These are phyloP conservation scores for Polytrichum commune DNA, from an alignment of 225 moss, liverwort and hornwort genomes.

Conservation along the genomic window DNA sequence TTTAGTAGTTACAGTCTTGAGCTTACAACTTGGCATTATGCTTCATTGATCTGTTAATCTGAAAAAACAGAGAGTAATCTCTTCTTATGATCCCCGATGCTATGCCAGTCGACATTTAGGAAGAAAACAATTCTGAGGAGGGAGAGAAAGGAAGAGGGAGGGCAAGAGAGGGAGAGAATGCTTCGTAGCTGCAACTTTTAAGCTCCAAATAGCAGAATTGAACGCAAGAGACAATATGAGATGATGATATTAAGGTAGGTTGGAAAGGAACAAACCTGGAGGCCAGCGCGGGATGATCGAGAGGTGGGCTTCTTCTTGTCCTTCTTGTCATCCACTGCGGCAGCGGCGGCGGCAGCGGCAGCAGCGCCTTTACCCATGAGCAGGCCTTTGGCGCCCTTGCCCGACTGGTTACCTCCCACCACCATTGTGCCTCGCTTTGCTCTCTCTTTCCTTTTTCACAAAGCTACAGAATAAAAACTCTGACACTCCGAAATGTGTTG, in stretches of 20 bases:
- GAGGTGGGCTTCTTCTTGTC: conserved; percentile 98
- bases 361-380: conserved; percentile 39
- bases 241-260: neutral
- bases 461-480: neutral
- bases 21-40: no score
- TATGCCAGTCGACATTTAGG: no score
- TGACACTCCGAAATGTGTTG: no score
- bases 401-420: conserved; percentile 61
- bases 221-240: no score
- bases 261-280: conserved; percentile 28
- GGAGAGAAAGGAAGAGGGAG: neutral
- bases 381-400: conserved; percentile 58
- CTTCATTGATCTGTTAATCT: no score
- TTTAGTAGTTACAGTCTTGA: no score
- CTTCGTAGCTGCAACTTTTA: neutral
- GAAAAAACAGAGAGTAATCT: no score
- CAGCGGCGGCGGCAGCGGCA: conserved; percentile 32
- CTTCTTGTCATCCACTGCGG: conserved; percentile 73
- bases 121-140: neutral
- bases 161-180: neutral
- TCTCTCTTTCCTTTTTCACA: neutral
- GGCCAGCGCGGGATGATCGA: conserved; percentile 85
- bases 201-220: no score
- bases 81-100: no score
- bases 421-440: conserved; percentile 25